Base-by-base conservation (phyloP, 192 early-diverging fungal species). In the Linnemannia exigua region DNA sequence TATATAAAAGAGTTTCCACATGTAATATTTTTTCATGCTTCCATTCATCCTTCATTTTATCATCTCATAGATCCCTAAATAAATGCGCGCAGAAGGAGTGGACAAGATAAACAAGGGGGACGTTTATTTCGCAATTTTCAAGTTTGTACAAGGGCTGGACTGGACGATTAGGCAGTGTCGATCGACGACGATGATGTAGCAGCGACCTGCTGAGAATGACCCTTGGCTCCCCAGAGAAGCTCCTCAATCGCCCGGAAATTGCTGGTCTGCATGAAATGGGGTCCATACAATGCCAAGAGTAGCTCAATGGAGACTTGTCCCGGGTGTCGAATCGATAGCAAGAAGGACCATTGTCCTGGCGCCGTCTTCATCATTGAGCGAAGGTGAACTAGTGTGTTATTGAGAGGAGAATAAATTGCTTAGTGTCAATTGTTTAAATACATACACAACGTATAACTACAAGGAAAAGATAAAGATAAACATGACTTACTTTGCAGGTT, bases 301-400 rank as follows among this genome's bases (percentile, higher is more conserved):
- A 86, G 50, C 52, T 86, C 84, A 3, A 86, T 86, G 5, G 84
- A 86, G 12, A 86, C 84, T 50, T 86, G 84, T 3, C 63, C 79
- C 37, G 84, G 84, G 47, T 86, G 84, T 2, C 84, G 84, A 68
- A 86, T 86, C 16, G 84, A 86, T 4, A 86, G 75, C 14, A 86
- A 75, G 47, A 86, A 80, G 15, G 84, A 86, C 84, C 73, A 79
- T 9, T 86, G 84, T 36, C 78, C 77, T 1, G 84, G 84, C 15
- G 84, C 84, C n/a, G 84, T 80, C 54, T 86, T 86, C 61, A 86
- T 80, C 84, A 86, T 86, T 12, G 84, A 76, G 17, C 84, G 72
- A 2, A 86, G 70, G 48, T 86, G 84, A 31, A 86, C 84, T 86
- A 52, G 41, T 6, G 41, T 36, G 16, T 72, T 2, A 9, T 44